These are phyloP conservation scores for Gossypium raimondii DNA, from an alignment of 345 rosid species.

Conservation along the genomic window DNA sequence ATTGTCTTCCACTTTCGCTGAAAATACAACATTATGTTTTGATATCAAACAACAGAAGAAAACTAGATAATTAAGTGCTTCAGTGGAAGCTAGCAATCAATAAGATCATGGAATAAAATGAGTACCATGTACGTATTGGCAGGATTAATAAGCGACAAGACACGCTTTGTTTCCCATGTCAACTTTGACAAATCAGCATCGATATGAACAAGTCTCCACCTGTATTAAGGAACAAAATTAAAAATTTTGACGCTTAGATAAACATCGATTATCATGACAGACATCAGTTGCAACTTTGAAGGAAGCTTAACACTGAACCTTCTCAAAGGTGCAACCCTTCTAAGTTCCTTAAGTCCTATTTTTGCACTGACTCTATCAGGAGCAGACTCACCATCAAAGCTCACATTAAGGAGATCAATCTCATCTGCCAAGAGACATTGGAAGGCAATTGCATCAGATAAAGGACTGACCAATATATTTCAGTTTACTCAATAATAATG, in stretches of 20 bases:
- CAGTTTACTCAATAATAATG: not conserved
- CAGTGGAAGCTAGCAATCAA: constrained; percentile 9
- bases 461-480: not conserved
- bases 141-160: constrained; percentile 79
- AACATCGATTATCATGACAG: not conserved
- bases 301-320: constrained; percentile 35
- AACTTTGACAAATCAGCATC: constrained; percentile 76
- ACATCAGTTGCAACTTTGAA: not conserved
- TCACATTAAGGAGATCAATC: constrained; percentile 84
- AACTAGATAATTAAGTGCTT: not conserved
- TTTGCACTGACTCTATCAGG: constrained; percentile 89
- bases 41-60: constrained; percentile 12
- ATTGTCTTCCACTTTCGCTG: not conserved
- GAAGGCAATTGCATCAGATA: constrained; percentile 7
- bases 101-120: not conserved
- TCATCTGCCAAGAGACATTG: constrained; percentile 47
- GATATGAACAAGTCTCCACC: constrained; percentile 92
- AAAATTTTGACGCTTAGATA: not conserved
- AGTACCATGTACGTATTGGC: constrained; percentile 87
- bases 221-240: constrained; percentile 27
- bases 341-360: constrained; percentile 69
- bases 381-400: constrained; percentile 85
- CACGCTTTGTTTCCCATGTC: constrained; percentile 62
- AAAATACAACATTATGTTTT: not conserved
- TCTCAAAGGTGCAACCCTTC: constrained; percentile 65